Evolutionary conservation across 768 basidiomycete genomes (phyloP), one percentile per base, ranked within the genome.

Genomic region (Mycena indigotica): DNA sequence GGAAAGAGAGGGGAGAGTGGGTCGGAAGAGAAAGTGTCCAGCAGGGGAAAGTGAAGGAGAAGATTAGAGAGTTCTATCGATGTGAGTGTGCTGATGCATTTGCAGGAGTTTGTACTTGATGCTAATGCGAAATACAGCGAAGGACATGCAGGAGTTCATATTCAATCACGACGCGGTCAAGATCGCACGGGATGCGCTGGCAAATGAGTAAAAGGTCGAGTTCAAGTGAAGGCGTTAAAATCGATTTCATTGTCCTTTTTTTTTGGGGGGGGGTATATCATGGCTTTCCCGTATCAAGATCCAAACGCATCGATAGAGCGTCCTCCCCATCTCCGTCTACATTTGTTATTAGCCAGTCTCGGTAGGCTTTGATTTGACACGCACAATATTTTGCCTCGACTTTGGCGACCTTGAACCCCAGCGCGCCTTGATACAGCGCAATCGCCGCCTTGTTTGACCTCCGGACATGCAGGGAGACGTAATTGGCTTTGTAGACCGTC

Each of bases 361-460:
- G 17, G 35, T 23, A 56, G 5, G 23, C 25, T 23, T 35, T 41
- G 28, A 10, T 13, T 28, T 16, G 21, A 13, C 23, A 84, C 90
- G 72, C 66, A 96, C 95, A 98, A 66, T 98, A 98, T 61, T 84
- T 87, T 71, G 91, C 87, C 70, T 97, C 95, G 38, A 96, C 83
- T 49, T 84, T 85, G 39, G 86, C 86, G 4, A 96, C 89, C 21
- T 87, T 82, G 73, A 98, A 98, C 2, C 95, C 95, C 5, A 98
- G 76, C 2, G 91, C 87, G 67, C 96, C 95, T 48, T 85, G 83
- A 71, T 98, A 98, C 52, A 98, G 77, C 12, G 82, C 84, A 41
- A 98, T 84, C 1, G 96, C 95, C 0, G 95, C 93, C 55, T 89
- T 86, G 69, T 98, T 98, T n/a, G 93, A 93, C 73, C 93, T 91